These are phyloP conservation scores for Penicillium sp. DNA, from an alignment of 2,329 filamentous ascomycete genomes.

Conservation along the genomic window DNA sequence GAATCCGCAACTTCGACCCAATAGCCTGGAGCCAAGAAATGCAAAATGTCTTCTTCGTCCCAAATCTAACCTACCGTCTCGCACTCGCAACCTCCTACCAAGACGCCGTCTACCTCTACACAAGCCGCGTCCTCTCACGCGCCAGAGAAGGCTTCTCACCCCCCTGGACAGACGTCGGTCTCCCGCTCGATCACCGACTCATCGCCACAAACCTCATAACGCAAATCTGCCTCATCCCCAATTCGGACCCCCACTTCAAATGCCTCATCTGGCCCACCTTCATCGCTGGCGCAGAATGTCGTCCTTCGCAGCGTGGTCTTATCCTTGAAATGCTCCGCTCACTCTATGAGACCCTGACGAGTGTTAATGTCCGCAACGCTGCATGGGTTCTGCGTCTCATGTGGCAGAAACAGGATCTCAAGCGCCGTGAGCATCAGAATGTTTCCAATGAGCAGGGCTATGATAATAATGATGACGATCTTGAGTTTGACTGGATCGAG, in stretches of 20 bases:
- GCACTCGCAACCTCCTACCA: slow-evolving; percentile 45
- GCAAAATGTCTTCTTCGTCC: slow-evolving; percentile 45
- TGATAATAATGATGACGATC: slow-evolving; percentile 28
- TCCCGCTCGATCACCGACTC: slow-evolving; percentile 30
- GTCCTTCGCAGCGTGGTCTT: slow-evolving; percentile 31
- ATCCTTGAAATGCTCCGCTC: slow-evolving; percentile 34
- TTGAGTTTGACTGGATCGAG: slow-evolving; percentile 42
- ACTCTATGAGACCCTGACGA: slow-evolving; percentile 37
- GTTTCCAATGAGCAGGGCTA: slow-evolving; percentile 4
- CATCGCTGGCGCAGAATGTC: slow-evolving; percentile 44
- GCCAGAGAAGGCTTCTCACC: slow-evolving; percentile 25
- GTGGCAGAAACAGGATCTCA: slow-evolving; percentile 42
- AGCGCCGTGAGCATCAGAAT: slow-evolving; percentile 15
- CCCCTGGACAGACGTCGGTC: slow-evolving; percentile 25
- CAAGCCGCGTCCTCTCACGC: slow-evolving; percentile 39
- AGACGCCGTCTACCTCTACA: slow-evolving; percentile 42
- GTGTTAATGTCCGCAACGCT: slow-evolving; percentile 42
- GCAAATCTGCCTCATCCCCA: slow-evolving; percentile 37
- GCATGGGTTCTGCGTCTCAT: slow-evolving; percentile 41
- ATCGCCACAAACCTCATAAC: slow-evolving; percentile 34
- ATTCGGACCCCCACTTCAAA: slow-evolving; percentile 42
- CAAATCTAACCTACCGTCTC: slow-evolving; percentile 48
- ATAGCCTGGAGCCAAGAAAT: slow-evolving; percentile 39
- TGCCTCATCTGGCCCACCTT: slow-evolving; percentile 46
- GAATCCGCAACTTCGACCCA: slow-evolving; percentile 42